Evolutionary conservation across 345 rosid species (phyloP), one percentile per base, ranked within the genome.

Genomic region (Lepidium sativum): DNA sequence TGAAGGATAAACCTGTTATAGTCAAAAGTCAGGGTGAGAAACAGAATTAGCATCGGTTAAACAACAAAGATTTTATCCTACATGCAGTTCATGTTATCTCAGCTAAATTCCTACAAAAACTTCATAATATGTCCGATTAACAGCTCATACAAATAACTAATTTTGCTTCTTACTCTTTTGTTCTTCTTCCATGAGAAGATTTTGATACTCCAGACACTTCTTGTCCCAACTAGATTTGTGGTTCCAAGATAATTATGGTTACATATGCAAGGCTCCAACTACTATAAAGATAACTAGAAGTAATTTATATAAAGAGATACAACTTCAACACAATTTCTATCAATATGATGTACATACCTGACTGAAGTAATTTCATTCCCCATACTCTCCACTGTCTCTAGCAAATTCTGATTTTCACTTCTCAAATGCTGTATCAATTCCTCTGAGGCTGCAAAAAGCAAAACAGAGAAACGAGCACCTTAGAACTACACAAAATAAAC

Each of bases 141-240:
- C 47, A 67, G 20, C 20, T 47, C 47, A 48, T 14, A 56, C 16
- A 58, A 51, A 33, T 13, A 57, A 32, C 20, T 0, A 15, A 54
- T 16, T 54, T 33, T 6, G 18, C 47, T 51, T 65, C 97, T 83
- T 81, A 89, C 98, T 84, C 88, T 87, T 92, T 56, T 77, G 67
- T 15, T 72, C 83, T 76, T 84, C 94, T 86, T 80, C 90, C 69
- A 68, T 41, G 41, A 89, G 75, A 63, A 44, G n/a, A n/a, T n/a
- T n/a, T n/a, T n/a, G n/a, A n/a, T n/a, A n/a, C n/a, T n/a, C n/a
- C n/a, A n/a, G n/a, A n/a, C n/a, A n/a, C n/a, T n/a, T n/a, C n/a
- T n/a, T n/a, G n/a, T n/a, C n/a, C n/a, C n/a, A n/a, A n/a, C n/a
- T n/a, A n/a, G n/a, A n/a, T n/a, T n/a, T n/a, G n/a, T n/a, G n/a